phyloP scores from a whole-genome alignment of 768 basidiomycete species.

The Serpula lacrymans region DNA sequence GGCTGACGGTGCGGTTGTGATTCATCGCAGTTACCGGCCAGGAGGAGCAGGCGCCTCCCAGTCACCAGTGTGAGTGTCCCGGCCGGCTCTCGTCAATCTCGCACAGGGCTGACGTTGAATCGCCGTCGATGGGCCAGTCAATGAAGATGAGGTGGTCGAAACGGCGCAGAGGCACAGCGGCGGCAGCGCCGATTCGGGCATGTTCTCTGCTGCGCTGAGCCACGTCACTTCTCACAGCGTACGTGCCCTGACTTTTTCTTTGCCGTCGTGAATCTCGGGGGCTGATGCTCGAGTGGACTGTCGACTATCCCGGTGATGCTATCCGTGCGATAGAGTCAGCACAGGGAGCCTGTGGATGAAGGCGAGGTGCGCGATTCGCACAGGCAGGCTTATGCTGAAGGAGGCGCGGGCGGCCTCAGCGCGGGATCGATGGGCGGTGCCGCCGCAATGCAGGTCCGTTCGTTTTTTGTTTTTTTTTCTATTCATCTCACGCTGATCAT shows the following conservation, averaged over 20 bases:
- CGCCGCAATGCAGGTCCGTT: conserved; percentile 68
- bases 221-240: conserved; percentile 55
- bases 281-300: too few relatives aligned
- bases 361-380: conserved; percentile 59
- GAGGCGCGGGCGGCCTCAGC: conserved; percentile 45
- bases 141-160: conserved; percentile 60
- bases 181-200: conserved; percentile 36
- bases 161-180: conserved; percentile 52
- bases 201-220: conserved; percentile 54
- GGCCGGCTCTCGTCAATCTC: conserved; percentile 6
- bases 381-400: conserved; percentile 55
- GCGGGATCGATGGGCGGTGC: conserved; percentile 71
- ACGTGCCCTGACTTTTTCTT: conserved; percentile 6
- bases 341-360: conserved; percentile 60
- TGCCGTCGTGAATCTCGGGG: too few relatives aligned
- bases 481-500: too few relatives aligned
- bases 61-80: conserved; percentile 21
- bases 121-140: too few relatives aligned
- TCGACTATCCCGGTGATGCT: too few relatives aligned
- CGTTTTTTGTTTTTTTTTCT: too few relatives aligned
- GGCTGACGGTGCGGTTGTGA: conserved; percentile 34
- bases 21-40: too few relatives aligned
- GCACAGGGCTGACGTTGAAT: too few relatives aligned
- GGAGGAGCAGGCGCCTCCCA: too few relatives aligned
- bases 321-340: too few relatives aligned